Evolutionary conservation across 192 early-diverging fungal genomes (phyloP).

Genomic region (Mortierella alpina): DNA sequence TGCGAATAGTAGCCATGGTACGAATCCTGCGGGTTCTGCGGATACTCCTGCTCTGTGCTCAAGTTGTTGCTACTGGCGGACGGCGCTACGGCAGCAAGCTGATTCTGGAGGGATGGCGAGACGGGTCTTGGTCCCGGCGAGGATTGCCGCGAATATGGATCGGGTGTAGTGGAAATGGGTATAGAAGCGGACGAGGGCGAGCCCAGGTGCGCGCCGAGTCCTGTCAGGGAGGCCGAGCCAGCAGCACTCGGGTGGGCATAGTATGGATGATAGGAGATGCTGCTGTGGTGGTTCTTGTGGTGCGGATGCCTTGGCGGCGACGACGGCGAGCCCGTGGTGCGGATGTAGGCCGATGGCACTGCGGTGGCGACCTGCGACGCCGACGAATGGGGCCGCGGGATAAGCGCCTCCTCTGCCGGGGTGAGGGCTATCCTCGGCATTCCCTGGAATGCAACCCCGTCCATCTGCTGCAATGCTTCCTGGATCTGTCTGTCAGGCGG

Average conservation of each 20-base stretch:
- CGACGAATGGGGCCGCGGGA: constrained; percentile 38
- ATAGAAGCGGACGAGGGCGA: constrained; percentile 28
- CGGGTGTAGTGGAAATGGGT: not conserved
- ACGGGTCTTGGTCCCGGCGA: constrained; percentile 28
- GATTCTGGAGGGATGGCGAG: constrained; percentile 8
- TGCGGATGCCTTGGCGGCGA: constrained; percentile 17
- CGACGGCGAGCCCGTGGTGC: constrained; percentile 3
- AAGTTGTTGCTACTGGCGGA: constrained; percentile 7
- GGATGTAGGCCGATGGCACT: constrained; percentile 31
- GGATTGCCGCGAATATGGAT: constrained; percentile 27
- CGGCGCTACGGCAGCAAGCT: constrained; percentile 7
- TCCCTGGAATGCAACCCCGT: constrained; percentile 50
- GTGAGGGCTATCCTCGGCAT: constrained; percentile 52
- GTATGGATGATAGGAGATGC: constrained; percentile 29
- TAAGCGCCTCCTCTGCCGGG: constrained; percentile 44
- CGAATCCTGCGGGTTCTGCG: constrained; percentile 45
- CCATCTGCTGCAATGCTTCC: constrained; percentile 9
- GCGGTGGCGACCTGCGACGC: constrained; percentile 44
- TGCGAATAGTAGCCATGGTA: constrained; percentile 33
- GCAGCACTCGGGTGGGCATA: constrained; percentile 14
- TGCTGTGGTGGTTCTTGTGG: constrained; percentile 11
- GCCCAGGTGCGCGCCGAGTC: constrained; percentile 7
- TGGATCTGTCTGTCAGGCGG: too few relatives aligned
- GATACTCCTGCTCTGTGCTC: constrained; percentile 39
- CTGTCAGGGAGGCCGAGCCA: constrained; percentile 6